Base-by-base conservation (phyloP, 129 eudicot species). In the Escallonia herrerae region DNA sequence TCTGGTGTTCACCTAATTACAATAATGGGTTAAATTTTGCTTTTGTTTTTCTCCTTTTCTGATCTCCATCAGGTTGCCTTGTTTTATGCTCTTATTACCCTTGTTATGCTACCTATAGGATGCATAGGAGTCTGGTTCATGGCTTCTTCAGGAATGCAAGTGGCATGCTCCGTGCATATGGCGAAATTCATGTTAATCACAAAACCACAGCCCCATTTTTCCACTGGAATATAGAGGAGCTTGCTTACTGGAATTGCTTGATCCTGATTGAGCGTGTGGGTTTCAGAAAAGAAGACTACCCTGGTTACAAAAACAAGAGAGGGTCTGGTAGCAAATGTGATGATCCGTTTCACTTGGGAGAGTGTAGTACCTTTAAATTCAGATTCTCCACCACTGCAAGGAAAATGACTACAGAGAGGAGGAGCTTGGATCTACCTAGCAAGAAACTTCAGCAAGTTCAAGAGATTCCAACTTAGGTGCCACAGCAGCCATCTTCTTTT, bases 131-230 rank as follows among this genome's bases (percentile, higher is more conserved):
- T 6, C 84, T 90, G 45, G 83, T 90, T 41, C 49, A 11, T 44
- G 76, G 78, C 47, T 90, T 85, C 67, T 89, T 89, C 8, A 53
- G 37, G 33, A 83, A 72, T 54, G 90, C 95, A 41, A 71, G 87
- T 45, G 15, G 71, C 49, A 76, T 89, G 85, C 59, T 89, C 56
- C 68, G 67, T 13, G 56, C 47, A 3, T n/a, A 71, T 43, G 90
- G 90, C 62, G 86, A 86, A 70, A 63, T 90, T 42, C 97, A 90
- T 46, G 81, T 90, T 12, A 69, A 41, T 11, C 97, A 90, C 82
- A 90, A 90, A 67, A 83, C 77, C 8, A 43, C 77, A 0, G 5
- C 49, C 60, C 90, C 97, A 14, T 90, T 71, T 13, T 4, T 54
- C 72, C 4, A 6, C 8, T 90, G 97, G 95, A 76, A 79, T 52